Evolutionary conservation across 2,329 filamentous ascomycete species (phyloP), one percentile per base, ranked within the genome.

Genomic region (Ceratocystis eucalypticola): DNA sequence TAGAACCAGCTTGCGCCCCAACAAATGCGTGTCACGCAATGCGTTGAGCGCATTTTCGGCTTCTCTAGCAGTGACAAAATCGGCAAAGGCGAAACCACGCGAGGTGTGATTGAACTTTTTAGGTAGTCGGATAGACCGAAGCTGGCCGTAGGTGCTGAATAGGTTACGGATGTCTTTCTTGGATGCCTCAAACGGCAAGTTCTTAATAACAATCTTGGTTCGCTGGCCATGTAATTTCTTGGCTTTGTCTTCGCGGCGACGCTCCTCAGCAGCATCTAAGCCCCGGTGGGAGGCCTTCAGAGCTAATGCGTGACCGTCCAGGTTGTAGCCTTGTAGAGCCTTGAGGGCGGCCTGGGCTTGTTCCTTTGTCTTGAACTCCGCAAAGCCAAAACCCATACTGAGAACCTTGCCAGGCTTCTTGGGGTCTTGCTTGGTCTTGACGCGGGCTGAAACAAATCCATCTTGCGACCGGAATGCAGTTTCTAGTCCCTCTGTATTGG

Each of bases 131-230:
- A 99, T 90, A 65, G 91, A 93, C 72, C 91, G 88, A 69, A 99
- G 84, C 74, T 96, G 88, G 59, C 94, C 95, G 76, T 96, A 97
- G 45, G 90, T 86, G 69, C 89, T 86, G 74, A 97, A 92, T 53
- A 97, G 81, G 65, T 88, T 81, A 69, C 90, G 85, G 67, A 99
- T 82, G 74, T 99, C 94, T 76, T 95, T 94, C 80, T 96, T 96
- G 65, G 86, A 88, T 62, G 89, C 88, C 78, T 97, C 91, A 79
- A 99, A 99, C 22, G 94, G 93, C 76, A 99, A 79, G 79, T 99
- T 99, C 81, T 97, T 99, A 79, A 99, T 88, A 76, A 97, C 87
- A 73, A 99, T 88, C 82, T 97, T 97, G 61, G 92, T 96, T 70
- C 85, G 84, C 73, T 86, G 84, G 17, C 83, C 83, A 28, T 89